phyloP scores from a whole-genome alignment of 2,329 filamentous ascomycete genomes.

The Aspergillus udagawae region DNA sequence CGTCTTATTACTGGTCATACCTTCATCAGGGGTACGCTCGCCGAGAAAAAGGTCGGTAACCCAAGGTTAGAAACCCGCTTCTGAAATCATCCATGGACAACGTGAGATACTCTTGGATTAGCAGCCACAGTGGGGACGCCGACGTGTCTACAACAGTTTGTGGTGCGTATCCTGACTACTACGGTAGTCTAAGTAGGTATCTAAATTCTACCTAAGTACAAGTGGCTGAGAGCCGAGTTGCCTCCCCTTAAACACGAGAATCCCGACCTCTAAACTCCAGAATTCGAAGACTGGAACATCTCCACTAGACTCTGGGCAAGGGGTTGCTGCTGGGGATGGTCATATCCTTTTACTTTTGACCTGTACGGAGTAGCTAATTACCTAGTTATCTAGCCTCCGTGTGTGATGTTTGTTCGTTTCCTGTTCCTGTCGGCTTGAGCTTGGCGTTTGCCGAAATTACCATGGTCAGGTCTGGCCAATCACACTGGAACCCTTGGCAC shows the following conservation, averaged over 20 bases:
- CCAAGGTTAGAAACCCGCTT: conserved; percentile 5
- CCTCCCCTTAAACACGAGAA: background rate
- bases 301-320: background rate
- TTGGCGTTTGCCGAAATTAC: conserved; percentile 25
- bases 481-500: conserved; percentile 7
- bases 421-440: conserved; percentile 20
- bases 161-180: background rate
- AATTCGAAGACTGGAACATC: conserved; percentile 4
- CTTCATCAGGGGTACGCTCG: background rate
- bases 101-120: conserved; percentile 8
- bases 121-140: conserved; percentile 4
- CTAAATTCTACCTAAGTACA: background rate
- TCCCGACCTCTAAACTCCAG: background rate
- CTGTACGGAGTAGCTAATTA: background rate
- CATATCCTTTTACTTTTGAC: background rate
- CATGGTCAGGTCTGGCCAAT: conserved; percentile 20
- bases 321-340: background rate
- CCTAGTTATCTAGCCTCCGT: background rate
- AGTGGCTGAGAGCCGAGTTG: background rate
- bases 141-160: conserved; percentile 2
- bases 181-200: background rate
- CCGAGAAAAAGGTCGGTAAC: conserved; percentile 3
- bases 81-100: conserved; percentile 6
- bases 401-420: conserved; percentile 3
- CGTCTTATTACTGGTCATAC: background rate